Evolutionary conservation across 495 filamentous ascomycete genomes (phyloP).

Genomic region (Penicillium lagena): DNA sequence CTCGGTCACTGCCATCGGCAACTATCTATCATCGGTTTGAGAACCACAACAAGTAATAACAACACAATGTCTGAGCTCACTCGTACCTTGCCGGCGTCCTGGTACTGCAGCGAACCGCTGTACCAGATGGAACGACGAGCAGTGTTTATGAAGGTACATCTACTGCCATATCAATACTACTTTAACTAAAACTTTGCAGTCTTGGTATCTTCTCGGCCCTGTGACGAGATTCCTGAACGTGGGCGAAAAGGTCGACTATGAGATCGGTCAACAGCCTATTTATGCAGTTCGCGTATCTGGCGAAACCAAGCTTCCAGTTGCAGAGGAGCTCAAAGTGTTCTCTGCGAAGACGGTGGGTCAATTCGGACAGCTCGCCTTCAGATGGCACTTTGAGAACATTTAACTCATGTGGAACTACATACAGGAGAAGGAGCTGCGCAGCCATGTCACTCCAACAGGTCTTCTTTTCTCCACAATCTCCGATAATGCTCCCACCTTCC

Average conservation of each 20-base stretch:
- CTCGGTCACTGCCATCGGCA: constrained; percentile 1
- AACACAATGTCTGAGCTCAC: constrained; percentile 30
- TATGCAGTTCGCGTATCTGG: constrained; percentile 34
- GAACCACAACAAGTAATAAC: not conserved
- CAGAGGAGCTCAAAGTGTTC: constrained; percentile 35
- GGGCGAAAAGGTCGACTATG: constrained; percentile 43
- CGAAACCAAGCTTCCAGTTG: constrained; percentile 19
- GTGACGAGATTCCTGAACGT: constrained; percentile 45
- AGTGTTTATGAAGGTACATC: constrained; percentile 45
- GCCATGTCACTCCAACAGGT: constrained; percentile 48
- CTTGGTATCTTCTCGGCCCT: constrained; percentile 60
- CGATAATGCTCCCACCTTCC: constrained; percentile 43
- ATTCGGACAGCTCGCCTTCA: not conserved
- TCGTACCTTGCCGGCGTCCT: constrained; percentile 37
- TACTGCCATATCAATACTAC: too few species aligned
- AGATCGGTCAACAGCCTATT: constrained; percentile 48
- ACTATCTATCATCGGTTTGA: not conserved
- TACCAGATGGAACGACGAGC: constrained; percentile 49
- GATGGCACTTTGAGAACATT: too few species aligned
- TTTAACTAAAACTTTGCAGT: constrained; percentile 19
- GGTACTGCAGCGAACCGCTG: constrained; percentile 35
- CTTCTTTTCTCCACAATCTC: constrained; percentile 50
- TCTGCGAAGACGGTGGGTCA: constrained; percentile 26
- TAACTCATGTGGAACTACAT: not conserved
- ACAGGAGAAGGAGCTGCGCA: constrained; percentile 24